A percentile compares a stretch with the other conserved stretches of the same genome.
Evolutionary conservation across 2,329 filamentous ascomycete species (phyloP).

Genomic region (Alternaria hordeiaustralica): DNA sequence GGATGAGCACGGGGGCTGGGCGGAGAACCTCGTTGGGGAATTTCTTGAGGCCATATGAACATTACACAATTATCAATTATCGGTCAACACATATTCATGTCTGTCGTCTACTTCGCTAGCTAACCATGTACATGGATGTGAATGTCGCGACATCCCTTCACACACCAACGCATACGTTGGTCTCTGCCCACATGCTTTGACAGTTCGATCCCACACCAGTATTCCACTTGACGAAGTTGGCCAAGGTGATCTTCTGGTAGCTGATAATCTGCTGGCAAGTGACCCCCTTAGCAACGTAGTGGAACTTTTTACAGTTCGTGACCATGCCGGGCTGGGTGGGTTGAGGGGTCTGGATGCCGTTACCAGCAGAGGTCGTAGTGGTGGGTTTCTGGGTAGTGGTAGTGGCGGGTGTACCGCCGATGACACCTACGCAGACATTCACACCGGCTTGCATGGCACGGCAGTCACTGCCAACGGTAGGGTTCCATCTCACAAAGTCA

Average conservation of each 20-base stretch:
- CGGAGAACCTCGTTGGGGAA: too few relatives aligned
- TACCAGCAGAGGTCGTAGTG: not conserved
- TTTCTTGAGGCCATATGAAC: too few relatives aligned
- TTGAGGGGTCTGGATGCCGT: not conserved
- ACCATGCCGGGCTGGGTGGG: not conserved
- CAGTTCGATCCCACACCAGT: not conserved
- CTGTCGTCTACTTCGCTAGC: too few relatives aligned
- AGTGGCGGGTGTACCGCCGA: not conserved
- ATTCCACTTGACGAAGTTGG: not conserved
- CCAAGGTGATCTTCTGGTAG: not conserved
- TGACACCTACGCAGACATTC: not conserved
- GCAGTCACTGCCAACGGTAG: too few relatives aligned
- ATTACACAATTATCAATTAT: too few relatives aligned
- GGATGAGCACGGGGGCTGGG: too few relatives aligned
- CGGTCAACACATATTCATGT: too few relatives aligned
- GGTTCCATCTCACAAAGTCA: too few relatives aligned
- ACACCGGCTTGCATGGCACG: too few relatives aligned
- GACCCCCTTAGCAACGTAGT: not conserved
- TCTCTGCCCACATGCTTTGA: not conserved
- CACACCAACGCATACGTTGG: not conserved
- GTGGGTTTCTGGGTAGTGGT: not conserved
- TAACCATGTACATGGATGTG: too few relatives aligned
- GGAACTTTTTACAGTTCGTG: not conserved
- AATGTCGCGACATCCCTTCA: not conserved
- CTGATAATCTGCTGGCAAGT: not conserved